Evolutionary conservation across 1,139 yeast genomes (phyloP).

Genomic region (Geotrichum restrictum): DNA sequence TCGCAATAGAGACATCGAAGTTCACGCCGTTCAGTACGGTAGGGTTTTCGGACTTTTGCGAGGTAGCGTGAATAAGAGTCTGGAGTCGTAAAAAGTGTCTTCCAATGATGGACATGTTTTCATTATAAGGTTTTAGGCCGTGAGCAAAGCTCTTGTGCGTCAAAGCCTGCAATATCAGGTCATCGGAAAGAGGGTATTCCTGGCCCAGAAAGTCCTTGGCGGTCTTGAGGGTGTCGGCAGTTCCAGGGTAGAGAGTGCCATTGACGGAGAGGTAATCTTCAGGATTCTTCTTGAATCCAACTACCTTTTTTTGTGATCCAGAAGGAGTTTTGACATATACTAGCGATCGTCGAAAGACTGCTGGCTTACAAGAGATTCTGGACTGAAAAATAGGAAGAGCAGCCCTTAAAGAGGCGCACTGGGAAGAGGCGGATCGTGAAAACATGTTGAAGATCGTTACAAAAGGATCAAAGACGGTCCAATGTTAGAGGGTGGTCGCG

Average conservation of each 20-base stretch:
- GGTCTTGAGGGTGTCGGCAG: conserved; percentile 47
- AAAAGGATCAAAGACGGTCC: background rate
- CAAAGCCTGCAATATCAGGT: conserved; percentile 64
- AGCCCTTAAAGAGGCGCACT: background rate
- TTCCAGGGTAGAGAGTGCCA: conserved; percentile 58
- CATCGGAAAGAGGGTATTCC: conserved; percentile 43
- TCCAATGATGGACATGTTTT: conserved; percentile 77
- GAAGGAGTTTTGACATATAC: conserved; percentile 43
- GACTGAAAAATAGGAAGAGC: background rate
- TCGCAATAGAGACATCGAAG: conserved; percentile 45
- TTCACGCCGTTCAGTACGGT: conserved; percentile 53
- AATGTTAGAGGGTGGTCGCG: background rate
- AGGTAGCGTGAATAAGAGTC: conserved; percentile 51
- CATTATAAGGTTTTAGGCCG: conserved; percentile 84
- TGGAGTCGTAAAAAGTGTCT: conserved; percentile 61
- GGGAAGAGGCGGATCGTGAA: conserved; percentile 2
- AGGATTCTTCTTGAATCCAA: conserved; percentile 74
- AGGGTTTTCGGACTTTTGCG: conserved; percentile 35
- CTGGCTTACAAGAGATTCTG: background rate
- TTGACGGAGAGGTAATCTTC: conserved; percentile 55
- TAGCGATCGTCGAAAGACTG: conserved; percentile 25
- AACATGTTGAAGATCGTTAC: conserved; percentile 1
- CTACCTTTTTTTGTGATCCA: conserved; percentile 58
- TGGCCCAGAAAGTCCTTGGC: conserved; percentile 53
- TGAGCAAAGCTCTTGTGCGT: conserved; percentile 94